phyloP scores from a whole-genome alignment of 1,284 basidiomycete genomes.

The Sporisorium scitamineum region DNA sequence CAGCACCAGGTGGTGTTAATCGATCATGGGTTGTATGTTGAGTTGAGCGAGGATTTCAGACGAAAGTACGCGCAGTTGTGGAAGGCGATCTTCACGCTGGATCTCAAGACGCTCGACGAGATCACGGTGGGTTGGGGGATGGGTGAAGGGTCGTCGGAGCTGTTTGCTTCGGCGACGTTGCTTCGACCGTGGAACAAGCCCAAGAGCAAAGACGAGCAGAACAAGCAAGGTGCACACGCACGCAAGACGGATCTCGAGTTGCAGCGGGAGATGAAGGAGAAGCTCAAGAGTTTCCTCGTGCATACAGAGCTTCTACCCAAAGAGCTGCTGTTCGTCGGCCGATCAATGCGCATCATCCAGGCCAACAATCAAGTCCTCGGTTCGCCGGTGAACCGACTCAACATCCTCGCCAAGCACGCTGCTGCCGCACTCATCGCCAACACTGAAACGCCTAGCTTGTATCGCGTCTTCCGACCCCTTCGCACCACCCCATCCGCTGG shows the following conservation, averaged over 20 bases:
- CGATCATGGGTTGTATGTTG: constrained; percentile 64
- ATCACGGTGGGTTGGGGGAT: constrained; percentile 61
- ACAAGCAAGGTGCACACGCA: constrained; percentile 20
- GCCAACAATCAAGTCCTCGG: constrained; percentile 63
- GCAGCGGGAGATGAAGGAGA: constrained; percentile 56
- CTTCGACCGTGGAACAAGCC: constrained; percentile 60
- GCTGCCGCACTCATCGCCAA: constrained; percentile 52
- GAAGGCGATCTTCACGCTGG: constrained; percentile 60
- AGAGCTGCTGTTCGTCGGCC: constrained; percentile 62
- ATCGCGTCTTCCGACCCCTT: constrained; percentile 48
- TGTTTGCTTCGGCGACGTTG: constrained; percentile 61
- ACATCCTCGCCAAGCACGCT: constrained; percentile 64
- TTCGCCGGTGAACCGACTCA: constrained; percentile 65
- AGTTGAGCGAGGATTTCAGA: constrained; percentile 56
- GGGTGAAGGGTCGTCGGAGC: constrained; percentile 57
- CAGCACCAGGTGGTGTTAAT: constrained; percentile 62
- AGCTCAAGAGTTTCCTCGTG: constrained; percentile 58
- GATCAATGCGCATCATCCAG: constrained; percentile 63
- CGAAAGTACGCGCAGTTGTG: constrained; percentile 62
- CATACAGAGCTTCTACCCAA: constrained; percentile 63
- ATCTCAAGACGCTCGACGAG: constrained; percentile 52
- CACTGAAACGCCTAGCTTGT: constrained; percentile 41
- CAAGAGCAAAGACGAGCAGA: constrained; percentile 34
- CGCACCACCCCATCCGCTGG: not conserved
- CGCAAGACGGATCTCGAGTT: constrained; percentile 50